phyloP scores from a whole-genome alignment of 768 basidiomycete species.

The Lyophyllum decastes region DNA sequence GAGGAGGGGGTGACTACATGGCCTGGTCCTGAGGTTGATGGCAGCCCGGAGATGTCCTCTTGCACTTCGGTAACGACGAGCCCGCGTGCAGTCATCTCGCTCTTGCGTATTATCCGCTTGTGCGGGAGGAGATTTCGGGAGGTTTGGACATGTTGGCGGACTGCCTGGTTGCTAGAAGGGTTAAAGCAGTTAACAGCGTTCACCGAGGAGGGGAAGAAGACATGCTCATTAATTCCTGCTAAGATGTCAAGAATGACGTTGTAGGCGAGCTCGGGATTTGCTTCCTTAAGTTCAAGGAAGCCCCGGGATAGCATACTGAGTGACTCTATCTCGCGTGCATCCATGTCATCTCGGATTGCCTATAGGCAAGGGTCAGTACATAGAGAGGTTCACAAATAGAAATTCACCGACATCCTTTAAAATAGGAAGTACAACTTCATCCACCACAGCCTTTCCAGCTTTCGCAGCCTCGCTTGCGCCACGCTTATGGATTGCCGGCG shows the following conservation, averaged over 20 bases:
- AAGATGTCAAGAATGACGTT: slow-evolving; percentile 87
- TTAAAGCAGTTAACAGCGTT: slow-evolving; percentile 7
- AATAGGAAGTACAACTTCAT: slow-evolving; percentile 83
- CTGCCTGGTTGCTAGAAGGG: slow-evolving; percentile 62
- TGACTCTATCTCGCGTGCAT: slow-evolving; percentile 85
- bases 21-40: slow-evolving; percentile 37
- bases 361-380: slow-evolving; percentile 25
- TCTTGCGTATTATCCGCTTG: slow-evolving; percentile 73
- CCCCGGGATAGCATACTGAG: slow-evolving; percentile 88
- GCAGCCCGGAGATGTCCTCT: slow-evolving; percentile 63
- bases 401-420: slow-evolving; percentile 59
- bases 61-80: slow-evolving; percentile 82
- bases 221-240: slow-evolving; percentile 89
- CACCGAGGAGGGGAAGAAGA: slow-evolving; percentile 16
- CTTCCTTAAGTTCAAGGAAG: slow-evolving; percentile 81
- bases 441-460: slow-evolving; percentile 70
- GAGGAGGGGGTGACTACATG: slow-evolving; percentile 19
- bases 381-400: slow-evolving; percentile 3
- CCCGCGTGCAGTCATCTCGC: slow-evolving; percentile 84
- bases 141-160: slow-evolving; percentile 82
- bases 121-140: slow-evolving; percentile 82
- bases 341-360: slow-evolving; percentile 83
- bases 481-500: slow-evolving; percentile 52
- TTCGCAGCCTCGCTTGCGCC: slow-evolving; percentile 57
- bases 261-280: slow-evolving; percentile 85